Conservation (phyloP, 2,329 filamentous ascomycete genomes). For the Malbranchea zuffiana region DNA sequence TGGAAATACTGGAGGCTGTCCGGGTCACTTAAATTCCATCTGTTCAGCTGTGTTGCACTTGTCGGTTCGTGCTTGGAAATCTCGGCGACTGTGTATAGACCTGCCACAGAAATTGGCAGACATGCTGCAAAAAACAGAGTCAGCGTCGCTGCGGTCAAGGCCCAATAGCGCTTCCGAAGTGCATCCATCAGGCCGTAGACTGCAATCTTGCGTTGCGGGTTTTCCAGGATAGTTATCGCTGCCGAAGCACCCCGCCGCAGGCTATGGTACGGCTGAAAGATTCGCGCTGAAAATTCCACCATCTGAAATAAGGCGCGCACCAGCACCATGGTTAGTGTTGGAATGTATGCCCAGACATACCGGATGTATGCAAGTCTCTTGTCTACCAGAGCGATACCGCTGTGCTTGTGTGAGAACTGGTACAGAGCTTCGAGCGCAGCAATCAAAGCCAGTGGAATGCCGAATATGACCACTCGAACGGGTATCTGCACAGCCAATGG, state of each 20-base stretch:
- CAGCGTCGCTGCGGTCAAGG: neutral
- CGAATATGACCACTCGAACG: neutral
- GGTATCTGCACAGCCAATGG: neutral
- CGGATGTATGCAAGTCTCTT: neutral
- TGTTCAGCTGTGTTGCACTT: conserved; percentile 1
- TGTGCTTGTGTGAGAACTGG: neutral
- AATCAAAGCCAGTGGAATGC: neutral
- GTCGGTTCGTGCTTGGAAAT: neutral
- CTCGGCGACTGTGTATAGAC: neutral
- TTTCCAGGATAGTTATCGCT: neutral
- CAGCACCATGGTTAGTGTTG: neutral
- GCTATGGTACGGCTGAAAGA: conserved; percentile 2
- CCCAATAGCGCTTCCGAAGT: neutral
- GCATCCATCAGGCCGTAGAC: neutral
- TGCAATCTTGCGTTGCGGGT: neutral
- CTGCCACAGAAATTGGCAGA: neutral
- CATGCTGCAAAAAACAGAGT: neutral
- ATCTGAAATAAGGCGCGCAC: neutral
- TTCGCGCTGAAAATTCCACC: conserved; percentile 1
- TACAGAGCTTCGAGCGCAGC: neutral
- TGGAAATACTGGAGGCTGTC: too few relatives aligned
- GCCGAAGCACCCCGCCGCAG: neutral
- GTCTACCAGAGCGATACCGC: neutral
- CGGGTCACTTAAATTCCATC: neutral
- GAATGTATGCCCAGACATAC: conserved; percentile 3